These are phyloP conservation scores for Cyclaneusma minus DNA, from an alignment of 2,329 filamentous ascomycete species.

Conservation along the genomic window DNA sequence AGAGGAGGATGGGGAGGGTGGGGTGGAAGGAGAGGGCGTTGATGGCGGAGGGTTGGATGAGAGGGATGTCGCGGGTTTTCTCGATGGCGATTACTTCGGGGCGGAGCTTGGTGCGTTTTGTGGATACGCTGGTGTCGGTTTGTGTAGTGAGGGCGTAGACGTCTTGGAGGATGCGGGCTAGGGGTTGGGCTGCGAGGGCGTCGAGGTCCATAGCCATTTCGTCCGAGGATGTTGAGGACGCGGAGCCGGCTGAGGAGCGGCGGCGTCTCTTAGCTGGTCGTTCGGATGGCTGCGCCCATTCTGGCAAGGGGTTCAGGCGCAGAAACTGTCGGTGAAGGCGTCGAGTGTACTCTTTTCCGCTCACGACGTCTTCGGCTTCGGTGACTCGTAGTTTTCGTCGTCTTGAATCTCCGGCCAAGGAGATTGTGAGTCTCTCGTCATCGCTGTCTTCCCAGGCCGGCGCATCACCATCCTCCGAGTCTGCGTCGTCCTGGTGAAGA, in stretches of 20 bases:
- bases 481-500: slow-evolving; percentile 8
- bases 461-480: slow-evolving; percentile 25
- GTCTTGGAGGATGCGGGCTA: slow-evolving; percentile 67
- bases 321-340: slow-evolving; percentile 67
- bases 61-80: slow-evolving; percentile 70
- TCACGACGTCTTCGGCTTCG: slow-evolving; percentile 75
- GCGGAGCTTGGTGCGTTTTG: slow-evolving; percentile 56
- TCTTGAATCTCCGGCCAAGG: slow-evolving; percentile 58
- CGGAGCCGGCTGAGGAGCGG: slow-evolving; percentile 31
- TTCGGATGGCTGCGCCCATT: slow-evolving; percentile 39
- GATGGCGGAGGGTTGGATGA: slow-evolving; percentile 63
- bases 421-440: slow-evolving; percentile 75
- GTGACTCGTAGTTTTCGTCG: slow-evolving; percentile 70
- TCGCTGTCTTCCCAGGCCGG: slow-evolving; percentile 90
- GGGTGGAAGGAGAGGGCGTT: slow-evolving; percentile 83
- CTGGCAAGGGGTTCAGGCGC: slow-evolving; percentile 40
- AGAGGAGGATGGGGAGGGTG: slow-evolving; percentile 72
- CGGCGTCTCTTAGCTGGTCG: slow-evolving; percentile 33
- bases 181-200: slow-evolving; percentile 54
- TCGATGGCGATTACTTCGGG: slow-evolving; percentile 87
- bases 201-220: slow-evolving; percentile 37
- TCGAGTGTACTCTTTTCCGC: slow-evolving; percentile 69
- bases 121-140: slow-evolving; percentile 26
- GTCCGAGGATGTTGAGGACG: slow-evolving; percentile 21
- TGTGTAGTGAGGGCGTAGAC: slow-evolving; percentile 46